Evolutionary conservation across 495 filamentous ascomycete genomes (phyloP).

Genomic region (Glonium stellatum): DNA sequence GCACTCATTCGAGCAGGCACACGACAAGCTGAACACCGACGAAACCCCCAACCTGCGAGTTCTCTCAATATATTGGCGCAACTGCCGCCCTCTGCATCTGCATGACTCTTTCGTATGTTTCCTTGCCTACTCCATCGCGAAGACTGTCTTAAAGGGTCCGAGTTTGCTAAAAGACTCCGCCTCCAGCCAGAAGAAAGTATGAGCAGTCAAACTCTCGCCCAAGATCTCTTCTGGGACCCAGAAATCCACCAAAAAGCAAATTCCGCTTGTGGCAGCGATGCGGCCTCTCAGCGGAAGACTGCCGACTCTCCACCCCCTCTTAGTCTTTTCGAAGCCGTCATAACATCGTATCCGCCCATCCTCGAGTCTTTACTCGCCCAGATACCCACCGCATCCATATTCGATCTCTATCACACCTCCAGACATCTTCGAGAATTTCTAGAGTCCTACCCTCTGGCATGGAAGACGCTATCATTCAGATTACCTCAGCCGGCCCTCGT

Average conservation of each 20-base stretch:
- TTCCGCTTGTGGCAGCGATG: conserved; percentile 4
- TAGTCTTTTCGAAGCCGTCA: conserved; percentile 43
- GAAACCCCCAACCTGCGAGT: not conserved
- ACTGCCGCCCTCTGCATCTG: conserved; percentile 4
- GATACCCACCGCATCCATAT: conserved; percentile 48
- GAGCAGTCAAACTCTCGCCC: conserved; percentile 8
- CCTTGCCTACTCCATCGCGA: conserved; percentile 26
- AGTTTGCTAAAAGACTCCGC: conserved; percentile 23
- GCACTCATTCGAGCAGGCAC: not conserved
- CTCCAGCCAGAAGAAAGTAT: conserved; percentile 24
- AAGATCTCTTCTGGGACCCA: conserved; percentile 16
- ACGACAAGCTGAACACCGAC: conserved; percentile 1
- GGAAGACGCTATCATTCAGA: conserved; percentile 55
- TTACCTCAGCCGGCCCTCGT: conserved; percentile 39
- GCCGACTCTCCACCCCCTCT: conserved; percentile 4
- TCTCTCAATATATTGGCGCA: not conserved
- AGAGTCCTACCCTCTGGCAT: conserved; percentile 52
- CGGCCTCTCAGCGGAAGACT: not conserved
- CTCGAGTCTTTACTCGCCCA: conserved; percentile 54
- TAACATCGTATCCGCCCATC: conserved; percentile 50
- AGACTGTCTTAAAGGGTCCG: conserved; percentile 23
- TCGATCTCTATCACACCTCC: conserved; percentile 54
- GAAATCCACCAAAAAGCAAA: conserved; percentile 9
- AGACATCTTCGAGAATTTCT: conserved; percentile 49
- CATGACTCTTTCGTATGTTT: conserved; percentile 25